phyloP scores from a whole-genome alignment of 1,284 basidiomycete species.

The Cryptococcus sp. region DNA sequence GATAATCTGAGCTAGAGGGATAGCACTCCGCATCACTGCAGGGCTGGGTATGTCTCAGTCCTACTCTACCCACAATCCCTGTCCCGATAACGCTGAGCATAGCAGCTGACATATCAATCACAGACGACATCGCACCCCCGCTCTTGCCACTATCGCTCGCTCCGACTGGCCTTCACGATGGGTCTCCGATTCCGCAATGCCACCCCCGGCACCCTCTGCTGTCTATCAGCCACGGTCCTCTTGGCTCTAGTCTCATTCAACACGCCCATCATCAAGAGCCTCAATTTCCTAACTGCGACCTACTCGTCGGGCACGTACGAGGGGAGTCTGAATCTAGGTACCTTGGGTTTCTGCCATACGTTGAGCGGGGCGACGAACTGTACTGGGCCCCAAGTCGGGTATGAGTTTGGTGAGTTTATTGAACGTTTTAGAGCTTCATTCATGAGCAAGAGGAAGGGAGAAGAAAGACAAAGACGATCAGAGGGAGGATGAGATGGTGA shows the following conservation, averaged over 20 bases:
- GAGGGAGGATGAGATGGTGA: too few relatives aligned
- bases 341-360: constrained; percentile 77
- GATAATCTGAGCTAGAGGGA: too few relatives aligned
- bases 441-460: background rate
- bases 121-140: too few relatives aligned
- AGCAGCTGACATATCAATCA: too few relatives aligned
- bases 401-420: constrained; percentile 71
- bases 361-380: constrained; percentile 61
- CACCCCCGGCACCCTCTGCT: constrained; percentile 80
- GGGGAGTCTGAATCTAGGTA: constrained; percentile 76
- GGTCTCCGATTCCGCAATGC: constrained; percentile 71
- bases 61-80: too few relatives aligned
- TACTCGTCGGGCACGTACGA: constrained; percentile 59
- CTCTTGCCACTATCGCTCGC: too few relatives aligned
- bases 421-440: background rate
- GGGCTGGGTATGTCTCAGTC: too few relatives aligned
- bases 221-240: constrained; percentile 69
- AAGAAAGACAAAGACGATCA: background rate
- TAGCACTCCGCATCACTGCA: too few relatives aligned
- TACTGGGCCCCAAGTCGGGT: constrained; percentile 75
- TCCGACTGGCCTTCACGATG: constrained; percentile 37
- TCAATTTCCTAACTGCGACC: constrained; percentile 79
- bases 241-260: constrained; percentile 82
- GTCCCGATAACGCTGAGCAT: too few relatives aligned
- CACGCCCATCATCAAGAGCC: constrained; percentile 77